Percentiles rank a stretch among this genome's conserved stretches.
Conservation (phyloP, 129 eudicot species). For the Flaveria bidentis region DNA sequence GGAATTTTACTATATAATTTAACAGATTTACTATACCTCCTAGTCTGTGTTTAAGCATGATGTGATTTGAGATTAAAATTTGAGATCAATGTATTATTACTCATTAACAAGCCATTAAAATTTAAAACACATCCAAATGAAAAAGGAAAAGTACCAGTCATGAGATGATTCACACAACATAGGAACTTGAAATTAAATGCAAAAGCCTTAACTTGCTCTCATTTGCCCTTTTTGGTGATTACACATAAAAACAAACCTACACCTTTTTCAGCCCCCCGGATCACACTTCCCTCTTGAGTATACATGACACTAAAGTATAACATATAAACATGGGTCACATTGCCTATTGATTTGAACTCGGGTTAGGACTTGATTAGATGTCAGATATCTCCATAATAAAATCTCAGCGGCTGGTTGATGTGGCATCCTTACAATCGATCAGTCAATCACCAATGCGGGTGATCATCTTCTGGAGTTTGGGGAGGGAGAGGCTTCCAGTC, state of each 20-base stretch:
- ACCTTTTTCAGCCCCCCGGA: neutral
- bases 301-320: slow-evolving; percentile 22
- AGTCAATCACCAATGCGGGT: slow-evolving; percentile 57
- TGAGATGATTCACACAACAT: neutral
- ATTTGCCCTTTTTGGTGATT: neutral
- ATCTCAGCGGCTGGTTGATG: slow-evolving; percentile 8
- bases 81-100: too few species aligned
- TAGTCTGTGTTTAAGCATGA: too few species aligned
- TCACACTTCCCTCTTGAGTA: slow-evolving; percentile 21
- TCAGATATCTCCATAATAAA: neutral
- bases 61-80: too few species aligned
- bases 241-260: neutral
- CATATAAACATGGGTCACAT: slow-evolving; percentile 19
- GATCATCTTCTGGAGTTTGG: slow-evolving; percentile 82
- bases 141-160: too few species aligned
- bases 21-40: too few species aligned
- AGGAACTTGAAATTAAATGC: neutral
- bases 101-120: too few species aligned
- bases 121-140: too few species aligned
- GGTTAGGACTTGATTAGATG: slow-evolving; percentile 20
- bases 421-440: neutral
- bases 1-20: too few species aligned
- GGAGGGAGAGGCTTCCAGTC: slow-evolving; percentile 95
- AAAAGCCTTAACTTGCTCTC: neutral
- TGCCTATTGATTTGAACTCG: slow-evolving; percentile 5